These are phyloP conservation scores for Kingdonia uniflora DNA, from an alignment of 164 flowering plant species.

Conservation along the genomic window DNA sequence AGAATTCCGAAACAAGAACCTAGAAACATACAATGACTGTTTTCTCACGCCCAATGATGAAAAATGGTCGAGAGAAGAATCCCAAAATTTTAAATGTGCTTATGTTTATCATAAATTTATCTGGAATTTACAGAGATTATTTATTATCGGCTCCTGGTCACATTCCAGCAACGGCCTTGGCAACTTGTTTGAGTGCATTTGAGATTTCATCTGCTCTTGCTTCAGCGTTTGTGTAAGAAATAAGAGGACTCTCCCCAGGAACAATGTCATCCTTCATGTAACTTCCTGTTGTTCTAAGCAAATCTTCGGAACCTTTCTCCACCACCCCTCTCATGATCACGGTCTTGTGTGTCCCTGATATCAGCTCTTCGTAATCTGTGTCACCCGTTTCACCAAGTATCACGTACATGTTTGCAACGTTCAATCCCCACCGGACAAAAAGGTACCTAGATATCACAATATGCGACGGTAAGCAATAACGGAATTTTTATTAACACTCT, in stretches of 20 bases:
- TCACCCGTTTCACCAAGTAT: slow-evolving; percentile 84
- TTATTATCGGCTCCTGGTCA: neutral
- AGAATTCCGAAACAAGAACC: too few relatives aligned
- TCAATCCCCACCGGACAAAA: slow-evolving; percentile 89
- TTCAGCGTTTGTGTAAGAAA: slow-evolving; percentile 24
- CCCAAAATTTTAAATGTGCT: too few relatives aligned
- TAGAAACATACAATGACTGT: too few relatives aligned
- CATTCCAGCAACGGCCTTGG: slow-evolving; percentile 17
- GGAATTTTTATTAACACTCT: too few relatives aligned
- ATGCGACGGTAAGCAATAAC: neutral
- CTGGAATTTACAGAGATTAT: neutral
- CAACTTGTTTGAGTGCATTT: slow-evolving; percentile 30
- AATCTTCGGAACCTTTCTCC: slow-evolving; percentile 55
- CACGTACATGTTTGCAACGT: slow-evolving; percentile 80
- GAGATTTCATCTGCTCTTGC: slow-evolving; percentile 52
- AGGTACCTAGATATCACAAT: slow-evolving; percentile 46
- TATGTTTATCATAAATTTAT: too few relatives aligned
- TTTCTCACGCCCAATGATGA: too few relatives aligned
- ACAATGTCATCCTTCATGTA: slow-evolving; percentile 61
- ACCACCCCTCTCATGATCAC: slow-evolving; percentile 66
- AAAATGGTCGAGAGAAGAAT: too few relatives aligned
- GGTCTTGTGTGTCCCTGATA: slow-evolving; percentile 79
- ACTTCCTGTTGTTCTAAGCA: slow-evolving; percentile 61
- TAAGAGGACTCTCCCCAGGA: slow-evolving; percentile 61
- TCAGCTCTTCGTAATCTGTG: slow-evolving; percentile 82